Base-by-base conservation (phyloP, 192 early-diverging fungal genomes). In the Podila epigama region DNA sequence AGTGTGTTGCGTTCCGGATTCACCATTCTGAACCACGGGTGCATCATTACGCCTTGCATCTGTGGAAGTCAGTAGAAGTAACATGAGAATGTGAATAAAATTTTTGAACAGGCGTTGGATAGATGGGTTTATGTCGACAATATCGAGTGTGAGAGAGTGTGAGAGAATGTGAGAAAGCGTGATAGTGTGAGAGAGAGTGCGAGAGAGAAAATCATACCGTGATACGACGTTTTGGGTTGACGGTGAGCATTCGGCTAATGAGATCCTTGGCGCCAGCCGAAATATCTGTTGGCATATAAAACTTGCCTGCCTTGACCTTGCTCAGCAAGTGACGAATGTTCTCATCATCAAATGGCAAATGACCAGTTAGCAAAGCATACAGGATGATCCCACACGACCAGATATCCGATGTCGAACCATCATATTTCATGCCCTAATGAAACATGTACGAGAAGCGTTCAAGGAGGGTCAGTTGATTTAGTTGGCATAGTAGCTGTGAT, bases 301-400 rank as follows among this genome's bases (percentile, higher is more conserved):
- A 85, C 34, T 82, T 82, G 9, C 84, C 84, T 20, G 79, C 59
- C 52, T 85, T 85, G 27, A 85, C 84, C 51, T 75, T 75, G 15
- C 72, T 63, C 29, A 75, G 42, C 4, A 75, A 41, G 20, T 75
- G 72, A 0, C 72, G 64, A 37, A 75, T 75, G 33, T 75, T 75
- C 11, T 75, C 72, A 48, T 75, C 72, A 25, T 86, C 83, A 63
- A 96, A 96, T 0, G 94, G 94, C 31, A 96, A 68, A 32, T 86
- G 81, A 3, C 90, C 94, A 11, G 89, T 86, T 32, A 95, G 68
- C 54, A 95, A 77, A 18, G 90, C 87, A 63, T 90, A 95, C 4
- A 95, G 81, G 28, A 95, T 89, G 55, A 91, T 87, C 37, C 93
- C 95, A 6, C 93, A 75, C 5, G 92, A 82, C 95, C 95, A 96